Percentiles rank a stretch among this genome's conserved stretches.
Evolutionary conservation across 352 stramenopile species (phyloP).

Genomic region (Globisporangium uncinulatum): DNA sequence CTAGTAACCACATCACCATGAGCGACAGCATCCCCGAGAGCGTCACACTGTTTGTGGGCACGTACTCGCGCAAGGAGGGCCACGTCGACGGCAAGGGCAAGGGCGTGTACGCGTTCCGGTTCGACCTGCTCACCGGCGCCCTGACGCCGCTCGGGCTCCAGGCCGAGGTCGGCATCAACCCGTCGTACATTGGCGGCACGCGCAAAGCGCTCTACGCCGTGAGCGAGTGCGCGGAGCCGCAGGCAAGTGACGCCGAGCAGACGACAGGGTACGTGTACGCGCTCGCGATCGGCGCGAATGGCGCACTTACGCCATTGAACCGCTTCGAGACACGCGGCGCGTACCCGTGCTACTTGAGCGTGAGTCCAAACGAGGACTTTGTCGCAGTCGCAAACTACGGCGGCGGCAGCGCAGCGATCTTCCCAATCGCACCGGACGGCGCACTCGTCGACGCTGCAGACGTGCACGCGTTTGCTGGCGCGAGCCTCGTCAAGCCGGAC

Average conservation of each 20-base stretch:
- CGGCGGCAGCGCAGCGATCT: slow-evolving; percentile 56
- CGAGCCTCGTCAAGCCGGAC: slow-evolving; percentile 40
- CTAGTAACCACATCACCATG: slow-evolving; percentile 4
- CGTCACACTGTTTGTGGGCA: slow-evolving; percentile 67
- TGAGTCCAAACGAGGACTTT: slow-evolving; percentile 42
- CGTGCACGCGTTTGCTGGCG: slow-evolving; percentile 37
- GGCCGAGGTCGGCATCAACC: slow-evolving; percentile 56
- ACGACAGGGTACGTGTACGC: slow-evolving; percentile 56
- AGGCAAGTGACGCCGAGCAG: slow-evolving; percentile 15
- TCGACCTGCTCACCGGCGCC: slow-evolving; percentile 44
- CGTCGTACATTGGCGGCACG: slow-evolving; percentile 53
- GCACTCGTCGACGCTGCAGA: slow-evolving; percentile 37
- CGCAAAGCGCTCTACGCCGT: slow-evolving; percentile 45
- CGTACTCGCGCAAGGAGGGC: slow-evolving; percentile 77
- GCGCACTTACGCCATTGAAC: slow-evolving; percentile 38
- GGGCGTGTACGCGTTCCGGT: slow-evolving; percentile 61
- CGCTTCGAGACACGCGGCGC: slow-evolving; percentile 44
- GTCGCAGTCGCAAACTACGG: slow-evolving; percentile 71
- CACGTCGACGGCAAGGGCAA: slow-evolving; percentile 76
- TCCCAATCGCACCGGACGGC: slow-evolving; percentile 47
- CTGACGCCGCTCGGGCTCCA: slow-evolving; percentile 42
- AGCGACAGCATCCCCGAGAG: slow-evolving; percentile 4
- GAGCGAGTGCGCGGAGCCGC: slow-evolving; percentile 62
- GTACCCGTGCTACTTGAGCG: slow-evolving; percentile 58
- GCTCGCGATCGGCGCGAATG: slow-evolving; percentile 35